Evolutionary conservation across 768 basidiomycete genomes (phyloP).

Genomic region (Inosperma sp.): DNA sequence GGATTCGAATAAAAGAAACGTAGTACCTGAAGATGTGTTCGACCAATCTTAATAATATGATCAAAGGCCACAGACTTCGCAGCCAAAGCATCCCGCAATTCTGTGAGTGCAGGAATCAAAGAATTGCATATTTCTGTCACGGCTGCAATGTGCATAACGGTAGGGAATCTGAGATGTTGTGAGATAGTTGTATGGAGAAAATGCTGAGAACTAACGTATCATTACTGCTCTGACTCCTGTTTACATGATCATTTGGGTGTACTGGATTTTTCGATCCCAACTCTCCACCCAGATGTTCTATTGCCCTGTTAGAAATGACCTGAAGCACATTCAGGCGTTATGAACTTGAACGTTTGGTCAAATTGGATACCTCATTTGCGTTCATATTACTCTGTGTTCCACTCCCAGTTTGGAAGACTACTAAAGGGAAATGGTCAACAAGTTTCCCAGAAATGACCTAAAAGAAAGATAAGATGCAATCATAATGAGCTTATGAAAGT

Average conservation of each 20-base stretch:
- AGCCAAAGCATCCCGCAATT: conserved; percentile 79
- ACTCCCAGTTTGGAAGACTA: conserved; percentile 98
- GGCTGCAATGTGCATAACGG: conserved; percentile 97
- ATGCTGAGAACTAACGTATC: conserved; percentile 67
- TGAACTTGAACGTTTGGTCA: background rate
- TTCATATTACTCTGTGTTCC: conserved; percentile 99
- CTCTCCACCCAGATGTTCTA: conserved; percentile 92
- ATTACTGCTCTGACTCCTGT: conserved; percentile 98
- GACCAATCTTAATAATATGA: conserved; percentile 95
- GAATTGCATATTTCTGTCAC: conserved; percentile 79
- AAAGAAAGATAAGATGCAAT: conserved; percentile 3
- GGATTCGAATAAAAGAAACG: background rate
- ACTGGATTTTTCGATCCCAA: conserved; percentile 96
- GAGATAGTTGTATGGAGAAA: background rate
- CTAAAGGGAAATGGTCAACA: conserved; percentile 93
- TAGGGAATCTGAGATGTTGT: conserved; percentile 74
- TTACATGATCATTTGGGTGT: conserved; percentile 99
- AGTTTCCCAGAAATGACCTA: conserved; percentile 96
- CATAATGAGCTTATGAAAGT: background rate
- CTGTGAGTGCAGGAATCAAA: conserved; percentile 80
- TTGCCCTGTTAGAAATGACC: conserved; percentile 86
- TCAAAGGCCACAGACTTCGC: conserved; percentile 81
- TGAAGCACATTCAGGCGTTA: conserved; percentile 2
- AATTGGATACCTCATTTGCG: conserved; percentile 73
- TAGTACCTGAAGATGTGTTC: conserved; percentile 84